Evolutionary conservation across 2,329 filamentous ascomycete species (phyloP).

Genomic region (Fusarium annulatum): DNA sequence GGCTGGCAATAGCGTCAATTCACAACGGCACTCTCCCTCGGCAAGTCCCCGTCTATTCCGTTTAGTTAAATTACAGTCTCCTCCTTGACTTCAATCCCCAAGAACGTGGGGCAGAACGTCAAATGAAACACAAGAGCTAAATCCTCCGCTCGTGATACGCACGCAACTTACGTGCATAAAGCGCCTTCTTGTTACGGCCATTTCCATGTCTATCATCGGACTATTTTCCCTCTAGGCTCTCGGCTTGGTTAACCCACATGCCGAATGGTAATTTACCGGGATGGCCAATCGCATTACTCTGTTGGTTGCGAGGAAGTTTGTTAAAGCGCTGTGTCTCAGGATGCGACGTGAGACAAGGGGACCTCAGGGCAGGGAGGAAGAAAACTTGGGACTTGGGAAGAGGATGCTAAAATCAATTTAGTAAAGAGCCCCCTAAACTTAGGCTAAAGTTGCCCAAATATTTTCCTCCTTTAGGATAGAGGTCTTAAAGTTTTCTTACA

Average conservation of each 20-base stretch:
- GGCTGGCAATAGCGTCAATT: slow-evolving; percentile 6
- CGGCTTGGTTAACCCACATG: not conserved
- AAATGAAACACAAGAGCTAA: slow-evolving; percentile 8
- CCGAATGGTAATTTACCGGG: not conserved
- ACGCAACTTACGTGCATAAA: slow-evolving; percentile 17
- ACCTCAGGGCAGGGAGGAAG: not conserved
- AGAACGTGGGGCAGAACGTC: not conserved
- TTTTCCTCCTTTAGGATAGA: no score
- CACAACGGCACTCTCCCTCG: not conserved
- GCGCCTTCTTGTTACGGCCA: slow-evolving; percentile 20
- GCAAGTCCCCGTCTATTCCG: not conserved
- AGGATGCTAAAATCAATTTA: no score
- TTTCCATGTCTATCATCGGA: slow-evolving; percentile 9
- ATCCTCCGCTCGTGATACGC: slow-evolving; percentile 10
- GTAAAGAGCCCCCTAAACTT: no score
- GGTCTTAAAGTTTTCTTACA: no score
- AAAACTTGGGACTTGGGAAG: no score
- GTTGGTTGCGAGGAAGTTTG: not conserved
- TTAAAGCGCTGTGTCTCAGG: not conserved
- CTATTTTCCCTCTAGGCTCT: not conserved
- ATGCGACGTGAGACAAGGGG: not conserved
- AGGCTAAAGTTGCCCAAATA: no score
- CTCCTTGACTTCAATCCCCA: not conserved
- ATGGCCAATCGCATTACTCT: not conserved
- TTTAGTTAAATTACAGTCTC: not conserved